Percentiles rank a stretch among this genome's conserved stretches.
These are phyloP conservation scores for Ottelia alismoides DNA, from an alignment of 106 monocot species.

Conservation along the genomic window DNA sequence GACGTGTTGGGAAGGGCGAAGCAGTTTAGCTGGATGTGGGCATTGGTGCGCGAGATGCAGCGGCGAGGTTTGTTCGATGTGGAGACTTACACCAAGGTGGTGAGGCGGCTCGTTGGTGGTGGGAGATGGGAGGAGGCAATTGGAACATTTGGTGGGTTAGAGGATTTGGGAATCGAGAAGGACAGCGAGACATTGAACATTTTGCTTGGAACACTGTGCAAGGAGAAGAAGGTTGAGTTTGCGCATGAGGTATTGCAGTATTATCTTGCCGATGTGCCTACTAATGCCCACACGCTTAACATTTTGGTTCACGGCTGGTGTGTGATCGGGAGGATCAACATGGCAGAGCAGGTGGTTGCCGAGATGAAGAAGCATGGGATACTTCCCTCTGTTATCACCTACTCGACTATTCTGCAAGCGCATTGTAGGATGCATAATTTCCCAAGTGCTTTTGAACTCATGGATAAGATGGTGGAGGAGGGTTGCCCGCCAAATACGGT, in stretches of 20 bases:
- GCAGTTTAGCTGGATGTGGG: constrained; percentile 50
- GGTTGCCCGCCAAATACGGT: constrained; percentile 62
- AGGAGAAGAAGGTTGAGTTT: constrained; percentile 50
- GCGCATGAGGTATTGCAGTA: constrained; percentile 43
- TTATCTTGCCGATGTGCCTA: constrained; percentile 31
- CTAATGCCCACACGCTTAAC: constrained; percentile 56
- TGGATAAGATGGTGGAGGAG: constrained; percentile 51
- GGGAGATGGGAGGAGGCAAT: constrained; percentile 45
- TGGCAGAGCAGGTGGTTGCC: constrained; percentile 56
- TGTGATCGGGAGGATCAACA: constrained; percentile 39
- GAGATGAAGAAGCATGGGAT: constrained; percentile 58
- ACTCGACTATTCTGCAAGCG: constrained; percentile 53
- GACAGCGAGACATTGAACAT: constrained; percentile 57
- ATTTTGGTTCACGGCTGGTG: constrained; percentile 91
- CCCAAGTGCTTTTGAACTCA: constrained; percentile 43
- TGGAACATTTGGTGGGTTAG: constrained; percentile 44
- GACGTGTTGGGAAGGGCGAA: constrained; percentile 72
- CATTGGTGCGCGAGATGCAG: constrained; percentile 31
- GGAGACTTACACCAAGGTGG: constrained; percentile 19
- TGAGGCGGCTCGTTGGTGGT: constrained; percentile 64
- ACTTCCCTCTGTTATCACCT: constrained; percentile 57
- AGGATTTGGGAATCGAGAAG: constrained; percentile 34
- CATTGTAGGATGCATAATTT: constrained; percentile 36
- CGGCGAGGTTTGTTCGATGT: constrained; percentile 20
- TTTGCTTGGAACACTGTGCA: constrained; percentile 67